Evolutionary conservation across 164 flowering plant genomes (phyloP), one percentile per base, ranked within the genome.

Genomic region (Aristolochia fimbriata): DNA sequence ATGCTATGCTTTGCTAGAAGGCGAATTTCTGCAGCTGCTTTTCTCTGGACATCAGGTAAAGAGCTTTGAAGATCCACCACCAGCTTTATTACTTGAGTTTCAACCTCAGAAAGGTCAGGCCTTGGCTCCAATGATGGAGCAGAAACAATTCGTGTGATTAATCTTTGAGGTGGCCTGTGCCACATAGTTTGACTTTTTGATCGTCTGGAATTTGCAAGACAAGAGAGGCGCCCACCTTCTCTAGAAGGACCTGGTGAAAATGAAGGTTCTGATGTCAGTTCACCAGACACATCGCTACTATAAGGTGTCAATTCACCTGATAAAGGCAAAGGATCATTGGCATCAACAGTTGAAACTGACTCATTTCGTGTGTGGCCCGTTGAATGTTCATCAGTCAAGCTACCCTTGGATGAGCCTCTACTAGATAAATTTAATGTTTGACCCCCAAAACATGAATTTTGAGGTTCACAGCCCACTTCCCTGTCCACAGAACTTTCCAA

Each of bases 1-100:
- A 67, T 89, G 33, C 45, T 87, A 65, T 92, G 76, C 70, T 89
- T 92, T 10, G 96, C 93, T 33, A 92, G 74, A 61, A 87, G 64
- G 59, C 97, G 85, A 33, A 92, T 82, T 73, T 89, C 96, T 13
- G 87, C 88, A n/a, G 96, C 83, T 33, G 93, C 93, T 27, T 89
- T 83, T 70, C 96, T 76, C 63, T 85, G 88, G 57, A 80, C 76
- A 51, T 92, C 96, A 27, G 10, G 10, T 21, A 22, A 60, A 27
- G 55, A 37, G 55, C 54, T 66, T 58, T 66, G 62, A 31, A 65
- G 17, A 51, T 59, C 63, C 37, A 59, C 63, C 25, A 65, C 53
- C 58, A 65, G 37, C 19, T 43, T 65, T 12, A 51, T 49, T 51
- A 65, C 68, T 46, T n/a, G 71, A 60, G 65, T 73, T 76, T 27